These are phyloP conservation scores for Hypoxylon sp. DNA, from an alignment of 2,329 filamentous ascomycete genomes.

Conservation along the genomic window DNA sequence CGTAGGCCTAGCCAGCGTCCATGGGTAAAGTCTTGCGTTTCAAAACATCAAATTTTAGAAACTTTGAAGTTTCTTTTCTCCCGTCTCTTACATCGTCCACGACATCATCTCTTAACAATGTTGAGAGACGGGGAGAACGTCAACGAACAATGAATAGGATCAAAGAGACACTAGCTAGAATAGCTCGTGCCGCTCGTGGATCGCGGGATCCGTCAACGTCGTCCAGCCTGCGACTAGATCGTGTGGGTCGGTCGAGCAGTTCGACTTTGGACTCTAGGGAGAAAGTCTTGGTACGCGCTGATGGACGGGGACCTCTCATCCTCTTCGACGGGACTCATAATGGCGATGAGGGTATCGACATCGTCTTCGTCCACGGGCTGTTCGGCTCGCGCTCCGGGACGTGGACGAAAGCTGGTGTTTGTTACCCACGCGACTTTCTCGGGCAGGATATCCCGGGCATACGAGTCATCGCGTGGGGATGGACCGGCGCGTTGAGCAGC, in stretches of 20 bases:
- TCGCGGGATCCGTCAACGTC: constrained; percentile 45
- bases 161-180: constrained; percentile 52
- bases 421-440: constrained; percentile 53
- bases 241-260: constrained; percentile 51
- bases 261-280: constrained; percentile 52
- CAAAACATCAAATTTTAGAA: constrained; percentile 35
- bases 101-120: constrained; percentile 31
- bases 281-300: constrained; percentile 45
- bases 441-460: constrained; percentile 48
- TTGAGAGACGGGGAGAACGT: constrained; percentile 36
- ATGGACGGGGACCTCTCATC: constrained; percentile 50
- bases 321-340: constrained; percentile 47
- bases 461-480: constrained; percentile 53
- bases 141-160: constrained; percentile 54
- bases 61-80: constrained; percentile 20
- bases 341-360: constrained; percentile 51
- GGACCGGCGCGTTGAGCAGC: constrained; percentile 44
- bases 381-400: constrained; percentile 50
- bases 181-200: constrained; percentile 51
- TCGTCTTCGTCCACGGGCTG: constrained; percentile 53
- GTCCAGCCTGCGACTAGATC: constrained; percentile 49
- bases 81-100: background rate
- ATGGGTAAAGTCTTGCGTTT: constrained; percentile 33
- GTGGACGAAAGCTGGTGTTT: constrained; percentile 51
- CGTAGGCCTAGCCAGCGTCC: constrained; percentile 26